Base-by-base conservation (phyloP, 805 yeast species). In the Teunomyces funiuensis region DNA sequence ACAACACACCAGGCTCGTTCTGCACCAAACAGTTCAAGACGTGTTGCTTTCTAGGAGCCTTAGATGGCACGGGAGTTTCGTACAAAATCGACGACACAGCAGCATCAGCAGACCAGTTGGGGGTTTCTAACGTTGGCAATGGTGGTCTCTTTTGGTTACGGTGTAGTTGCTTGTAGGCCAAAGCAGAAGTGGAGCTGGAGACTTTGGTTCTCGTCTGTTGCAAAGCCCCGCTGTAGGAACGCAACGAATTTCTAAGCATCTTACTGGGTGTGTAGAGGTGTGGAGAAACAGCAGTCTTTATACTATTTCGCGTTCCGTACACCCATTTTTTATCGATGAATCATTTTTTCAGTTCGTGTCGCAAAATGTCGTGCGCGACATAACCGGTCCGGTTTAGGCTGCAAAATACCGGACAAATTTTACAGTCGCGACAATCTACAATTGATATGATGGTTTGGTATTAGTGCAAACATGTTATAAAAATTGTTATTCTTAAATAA, bases 1-100 rank as follows among this genome's bases (percentile, higher is more conserved):
- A 84, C 55, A 93, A 73, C 34, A 93, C 99, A 76, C 99, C 99
- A 6, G 99, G 98, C 69, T 93, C 99, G 66, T 93, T 91, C 69
- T 93, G 98, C 13, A 93, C 99, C 60, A 93, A 76, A 71, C 99
- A 93, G 76, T 91, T 93, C 62, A 93, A 76, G 33, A 93, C 95
- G 56, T 93, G 99, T 57, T 86, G 86, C 52, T 85, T 83, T 53
- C 77, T 73, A 30, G 89, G 87, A 4, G 79, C 76, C 37, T 55
- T 68, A 2, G 80, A 71, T 28, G 83, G 79, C 17, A 70, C 60
- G 78, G 99, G 78, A 2, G 96, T 88, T 63, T 93, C 98, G 68
- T 90, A 91, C 50, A 93, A 73, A 52, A 93, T 93, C 9, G 97
- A 88, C 9, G 96, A 85, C 31, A 93, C 97, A 5, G 98, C 99